A percentile compares a stretch with the other conserved stretches of the same genome.
phyloP scores from a whole-genome alignment of 805 yeast species.

The Komagataella kurtzmanii region DNA sequence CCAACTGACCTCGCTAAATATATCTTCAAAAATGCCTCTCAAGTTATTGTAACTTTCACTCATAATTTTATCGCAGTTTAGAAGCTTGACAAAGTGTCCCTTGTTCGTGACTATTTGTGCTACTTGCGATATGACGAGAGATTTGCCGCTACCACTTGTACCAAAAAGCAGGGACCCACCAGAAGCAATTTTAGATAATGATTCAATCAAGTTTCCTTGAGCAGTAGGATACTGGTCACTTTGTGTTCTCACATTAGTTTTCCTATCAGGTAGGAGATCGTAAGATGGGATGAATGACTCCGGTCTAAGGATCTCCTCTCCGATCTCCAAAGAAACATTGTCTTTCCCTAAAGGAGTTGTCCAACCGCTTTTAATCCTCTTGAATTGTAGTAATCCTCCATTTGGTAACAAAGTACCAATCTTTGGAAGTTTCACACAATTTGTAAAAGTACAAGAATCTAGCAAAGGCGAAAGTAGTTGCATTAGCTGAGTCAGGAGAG shows the following conservation, averaged over 20 bases:
- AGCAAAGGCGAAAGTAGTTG: not conserved
- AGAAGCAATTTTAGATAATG: conserved; percentile 22
- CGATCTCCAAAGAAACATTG: conserved; percentile 27
- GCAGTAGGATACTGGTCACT: conserved; percentile 22
- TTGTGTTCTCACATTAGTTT: conserved; percentile 20
- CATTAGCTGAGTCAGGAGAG: not conserved
- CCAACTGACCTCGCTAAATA: conserved; percentile 43
- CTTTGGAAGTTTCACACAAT: conserved; percentile 36
- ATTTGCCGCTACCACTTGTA: conserved; percentile 71
- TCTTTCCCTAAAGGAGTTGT: conserved; percentile 15
- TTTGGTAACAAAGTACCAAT: conserved; percentile 28
- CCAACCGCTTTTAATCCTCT: conserved; percentile 33
- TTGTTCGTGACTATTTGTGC: conserved; percentile 21
- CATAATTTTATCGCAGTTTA: conserved; percentile 41
- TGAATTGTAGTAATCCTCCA: conserved; percentile 49
- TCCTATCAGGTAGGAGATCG: conserved; percentile 6
- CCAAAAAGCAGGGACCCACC: conserved; percentile 46
- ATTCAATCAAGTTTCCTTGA: conserved; percentile 29
- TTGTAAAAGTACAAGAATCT: conserved; percentile 25
- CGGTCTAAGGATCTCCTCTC: conserved; percentile 31
- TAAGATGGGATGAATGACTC: conserved; percentile 20
- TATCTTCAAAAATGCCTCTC: conserved; percentile 29
- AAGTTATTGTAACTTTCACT: conserved; percentile 40
- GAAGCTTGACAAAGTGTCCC: conserved; percentile 31
- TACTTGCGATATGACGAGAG: conserved; percentile 35